Evolutionary conservation across 2,329 filamentous ascomycete genomes (phyloP).

Genomic region (Verticillium dahliae): DNA sequence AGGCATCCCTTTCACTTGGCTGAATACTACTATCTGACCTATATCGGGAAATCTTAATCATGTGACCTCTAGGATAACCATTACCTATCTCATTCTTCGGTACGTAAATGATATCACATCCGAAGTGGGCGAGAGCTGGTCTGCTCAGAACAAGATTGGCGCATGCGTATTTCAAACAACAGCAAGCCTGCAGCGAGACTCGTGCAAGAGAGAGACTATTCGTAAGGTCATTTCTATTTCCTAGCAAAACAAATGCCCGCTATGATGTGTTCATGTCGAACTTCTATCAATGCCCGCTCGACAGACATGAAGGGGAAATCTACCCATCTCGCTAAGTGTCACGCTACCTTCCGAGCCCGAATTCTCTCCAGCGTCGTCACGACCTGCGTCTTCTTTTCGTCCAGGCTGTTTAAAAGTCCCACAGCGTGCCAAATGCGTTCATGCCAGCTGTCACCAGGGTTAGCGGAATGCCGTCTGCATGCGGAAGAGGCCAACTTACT

Average conservation of each 20-base stretch:
- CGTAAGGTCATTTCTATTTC: not conserved
- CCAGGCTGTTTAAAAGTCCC: conserved; percentile 22
- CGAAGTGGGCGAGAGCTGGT: too few species aligned
- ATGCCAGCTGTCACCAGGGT: conserved; percentile 21
- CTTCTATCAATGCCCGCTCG: not conserved
- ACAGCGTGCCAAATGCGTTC: conserved; percentile 30
- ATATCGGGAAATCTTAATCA: too few species aligned
- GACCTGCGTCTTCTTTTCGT: not conserved
- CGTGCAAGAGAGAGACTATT: too few species aligned
- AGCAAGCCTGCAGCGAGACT: too few species aligned
- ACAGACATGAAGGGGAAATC: not conserved
- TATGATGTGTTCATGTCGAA: not conserved
- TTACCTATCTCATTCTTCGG: too few species aligned
- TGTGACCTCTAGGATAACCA: too few species aligned
- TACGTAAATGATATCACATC: too few species aligned
- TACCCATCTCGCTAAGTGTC: not conserved
- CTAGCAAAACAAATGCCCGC: not conserved
- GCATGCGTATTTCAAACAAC: too few species aligned
- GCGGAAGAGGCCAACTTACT: conserved; percentile 17
- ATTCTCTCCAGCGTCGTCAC: not conserved
- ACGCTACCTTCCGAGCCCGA: not conserved
- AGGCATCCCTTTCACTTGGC: too few species aligned
- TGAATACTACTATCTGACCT: too few species aligned
- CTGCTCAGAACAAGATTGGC: too few species aligned
- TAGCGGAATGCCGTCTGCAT: conserved; percentile 3